These are phyloP conservation scores for Beauveria pseudobassiana DNA, from an alignment of 2,329 filamentous ascomycete genomes.

Conservation along the genomic window DNA sequence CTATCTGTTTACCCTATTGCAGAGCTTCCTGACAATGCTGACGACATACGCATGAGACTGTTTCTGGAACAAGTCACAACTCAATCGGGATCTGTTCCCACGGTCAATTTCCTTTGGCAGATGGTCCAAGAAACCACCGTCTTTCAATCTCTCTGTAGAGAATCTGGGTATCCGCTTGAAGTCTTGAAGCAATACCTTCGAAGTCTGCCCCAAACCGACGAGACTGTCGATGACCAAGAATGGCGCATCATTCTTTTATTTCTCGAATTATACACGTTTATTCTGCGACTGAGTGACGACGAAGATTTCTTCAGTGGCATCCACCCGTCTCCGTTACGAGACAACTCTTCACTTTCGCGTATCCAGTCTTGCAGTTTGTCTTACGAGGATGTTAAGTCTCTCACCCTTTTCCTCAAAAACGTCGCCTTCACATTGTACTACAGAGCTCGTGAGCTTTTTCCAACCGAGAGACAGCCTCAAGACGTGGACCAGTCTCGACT, in stretches of 20 bases:
- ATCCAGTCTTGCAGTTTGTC: slow-evolving; percentile 60
- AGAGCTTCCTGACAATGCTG: slow-evolving; percentile 72
- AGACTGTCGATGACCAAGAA: slow-evolving; percentile 41
- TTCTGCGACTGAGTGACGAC: slow-evolving; percentile 88
- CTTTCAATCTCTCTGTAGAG: slow-evolving; percentile 24
- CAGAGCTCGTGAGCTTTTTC: slow-evolving; percentile 58
- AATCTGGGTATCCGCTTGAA: slow-evolving; percentile 22
- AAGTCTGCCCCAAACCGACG: slow-evolving; percentile 16
- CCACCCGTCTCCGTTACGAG: slow-evolving; percentile 30
- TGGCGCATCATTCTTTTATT: slow-evolving; percentile 89
- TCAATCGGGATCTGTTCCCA: slow-evolving; percentile 48
- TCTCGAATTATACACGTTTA: slow-evolving; percentile 87
- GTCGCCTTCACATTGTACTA: slow-evolving; percentile 85
- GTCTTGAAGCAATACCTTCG: slow-evolving; percentile 26
- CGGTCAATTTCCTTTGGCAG: slow-evolving; percentile 70
- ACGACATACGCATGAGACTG: slow-evolving; percentile 91
- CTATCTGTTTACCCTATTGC: slow-evolving; percentile 77
- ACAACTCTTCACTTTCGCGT: slow-evolving; percentile 35
- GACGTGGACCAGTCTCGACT: slow-evolving; percentile 20
- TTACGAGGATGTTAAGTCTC: slow-evolving; percentile 60
- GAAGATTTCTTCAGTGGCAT: slow-evolving; percentile 79
- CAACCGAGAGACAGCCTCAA: slow-evolving; percentile 18
- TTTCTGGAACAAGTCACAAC: slow-evolving; percentile 50
- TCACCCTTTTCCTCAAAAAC: slow-evolving; percentile 84
- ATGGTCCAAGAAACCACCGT: slow-evolving; percentile 39